Conservation (phyloP, 306 rosid genomes). For the Erythrophleum fordii region DNA sequence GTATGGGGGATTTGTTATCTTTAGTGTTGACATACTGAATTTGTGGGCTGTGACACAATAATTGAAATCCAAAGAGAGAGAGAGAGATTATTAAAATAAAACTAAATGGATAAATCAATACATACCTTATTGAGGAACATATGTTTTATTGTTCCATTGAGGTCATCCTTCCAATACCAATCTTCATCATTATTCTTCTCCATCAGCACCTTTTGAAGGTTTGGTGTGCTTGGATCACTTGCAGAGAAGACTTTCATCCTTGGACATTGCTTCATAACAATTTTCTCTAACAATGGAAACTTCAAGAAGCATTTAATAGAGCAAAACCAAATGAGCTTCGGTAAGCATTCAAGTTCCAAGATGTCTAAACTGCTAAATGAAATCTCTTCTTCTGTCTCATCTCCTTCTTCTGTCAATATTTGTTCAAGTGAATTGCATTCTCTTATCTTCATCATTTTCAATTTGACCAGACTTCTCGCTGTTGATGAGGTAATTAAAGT, state of each 20-base stretch:
- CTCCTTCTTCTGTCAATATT: background rate
- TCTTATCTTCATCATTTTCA: no score
- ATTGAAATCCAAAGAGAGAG: no score
- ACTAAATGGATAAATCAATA: background rate
- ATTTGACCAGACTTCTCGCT: no score
- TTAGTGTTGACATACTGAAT: no score
- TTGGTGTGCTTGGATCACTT: background rate
- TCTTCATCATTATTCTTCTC: background rate
- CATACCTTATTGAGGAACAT: conserved; percentile 3
- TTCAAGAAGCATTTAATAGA: background rate
- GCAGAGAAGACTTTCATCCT: background rate
- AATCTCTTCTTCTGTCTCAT: background rate
- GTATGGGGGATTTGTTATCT: no score
- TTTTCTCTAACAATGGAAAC: background rate
- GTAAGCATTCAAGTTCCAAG: background rate
- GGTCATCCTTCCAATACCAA: background rate
- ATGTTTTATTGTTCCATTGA: background rate
- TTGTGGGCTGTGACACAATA: no score
- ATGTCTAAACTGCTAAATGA: background rate
- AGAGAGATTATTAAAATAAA: no score
- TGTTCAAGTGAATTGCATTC: background rate
- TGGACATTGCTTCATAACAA: background rate
- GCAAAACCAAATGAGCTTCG: background rate
- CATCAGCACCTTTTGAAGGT: background rate
- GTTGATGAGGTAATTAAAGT: background rate